Evolutionary conservation across 352 stramenopile genomes (phyloP).

Genomic region (Thalassiosira livingstoniorum): DNA sequence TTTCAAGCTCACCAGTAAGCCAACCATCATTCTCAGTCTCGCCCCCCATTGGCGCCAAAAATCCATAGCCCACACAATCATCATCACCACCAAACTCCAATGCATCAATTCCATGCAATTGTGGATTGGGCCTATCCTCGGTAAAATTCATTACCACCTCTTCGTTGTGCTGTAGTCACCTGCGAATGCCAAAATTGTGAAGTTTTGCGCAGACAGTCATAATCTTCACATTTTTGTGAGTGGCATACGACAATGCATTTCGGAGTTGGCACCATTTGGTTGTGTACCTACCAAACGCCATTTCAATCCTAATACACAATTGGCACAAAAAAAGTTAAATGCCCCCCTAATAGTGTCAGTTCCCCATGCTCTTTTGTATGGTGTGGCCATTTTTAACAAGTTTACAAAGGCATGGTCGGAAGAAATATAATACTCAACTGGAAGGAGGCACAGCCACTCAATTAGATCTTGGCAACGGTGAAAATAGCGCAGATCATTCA

Average conservation of each 20-base stretch:
- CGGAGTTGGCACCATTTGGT: slow-evolving; percentile 11
- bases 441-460: slow-evolving; percentile 23
- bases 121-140: too few species aligned
- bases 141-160: too few species aligned
- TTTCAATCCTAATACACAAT: background rate
- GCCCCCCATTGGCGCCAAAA: too few species aligned
- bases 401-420: slow-evolving; percentile 9
- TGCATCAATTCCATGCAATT: too few species aligned
- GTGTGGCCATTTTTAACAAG: background rate
- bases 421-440: slow-evolving; percentile 13
- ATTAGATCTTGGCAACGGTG: slow-evolving; percentile 15
- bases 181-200: slow-evolving; percentile 24
- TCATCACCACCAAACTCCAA: too few species aligned
- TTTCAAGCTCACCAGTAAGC: too few species aligned
- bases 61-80: too few species aligned
- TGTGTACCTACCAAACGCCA: background rate
- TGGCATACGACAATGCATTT: background rate
- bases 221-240: slow-evolving; percentile 12
- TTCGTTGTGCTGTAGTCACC: too few species aligned
- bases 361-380: background rate
- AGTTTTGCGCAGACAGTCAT: slow-evolving; percentile 16
- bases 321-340: background rate
- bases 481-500: slow-evolving; percentile 36
- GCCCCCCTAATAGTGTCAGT: background rate
- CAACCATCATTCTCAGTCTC: too few species aligned